phyloP scores from a whole-genome alignment of 1,139 yeast genomes.

The Blastobotrys arbuscula region DNA sequence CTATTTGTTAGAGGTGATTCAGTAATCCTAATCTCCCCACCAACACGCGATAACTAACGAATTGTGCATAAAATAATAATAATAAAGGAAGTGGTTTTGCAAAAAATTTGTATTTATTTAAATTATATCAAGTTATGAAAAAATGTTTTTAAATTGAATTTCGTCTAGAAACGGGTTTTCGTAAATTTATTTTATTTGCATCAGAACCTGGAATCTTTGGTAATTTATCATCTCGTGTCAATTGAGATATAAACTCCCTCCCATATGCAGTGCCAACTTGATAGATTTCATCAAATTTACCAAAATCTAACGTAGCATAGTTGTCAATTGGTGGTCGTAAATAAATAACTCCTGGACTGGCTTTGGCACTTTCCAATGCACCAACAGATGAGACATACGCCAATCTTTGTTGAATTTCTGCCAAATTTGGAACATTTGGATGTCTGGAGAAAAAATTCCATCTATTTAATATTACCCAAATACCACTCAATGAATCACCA shows the following conservation, averaged over 20 bases:
- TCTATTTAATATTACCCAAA: slow-evolving; percentile 83
- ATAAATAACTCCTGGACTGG: slow-evolving; percentile 81
- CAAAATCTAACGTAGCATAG: slow-evolving; percentile 88
- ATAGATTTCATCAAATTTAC: slow-evolving; percentile 84
- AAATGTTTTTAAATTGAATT: slow-evolving; percentile 47
- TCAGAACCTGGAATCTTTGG: slow-evolving; percentile 57
- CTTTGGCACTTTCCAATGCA: slow-evolving; percentile 83
- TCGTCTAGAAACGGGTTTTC: slow-evolving; percentile 43
- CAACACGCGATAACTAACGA: slow-evolving; percentile 19
- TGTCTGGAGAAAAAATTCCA: slow-evolving; percentile 86
- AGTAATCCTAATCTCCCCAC: slow-evolving; percentile 67
- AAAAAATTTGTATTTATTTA: not conserved
- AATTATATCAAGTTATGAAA: not conserved
- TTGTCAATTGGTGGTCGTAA: slow-evolving; percentile 90
- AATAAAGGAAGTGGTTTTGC: not conserved
- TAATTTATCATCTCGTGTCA: slow-evolving; percentile 50
- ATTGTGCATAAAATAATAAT: slow-evolving; percentile 5
- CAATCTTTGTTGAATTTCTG: slow-evolving; percentile 87
- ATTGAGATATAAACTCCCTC: slow-evolving; percentile 47
- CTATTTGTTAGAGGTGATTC: slow-evolving; percentile 95
- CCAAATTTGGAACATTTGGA: slow-evolving; percentile 89
- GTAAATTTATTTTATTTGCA: slow-evolving; percentile 25
- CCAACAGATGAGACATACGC: slow-evolving; percentile 95
- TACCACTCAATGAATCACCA: slow-evolving; percentile 89
- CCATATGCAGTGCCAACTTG: slow-evolving; percentile 78